These are phyloP conservation scores for Lodderomyces theae DNA, from an alignment of 1,139 yeast genomes.

Conservation along the genomic window DNA sequence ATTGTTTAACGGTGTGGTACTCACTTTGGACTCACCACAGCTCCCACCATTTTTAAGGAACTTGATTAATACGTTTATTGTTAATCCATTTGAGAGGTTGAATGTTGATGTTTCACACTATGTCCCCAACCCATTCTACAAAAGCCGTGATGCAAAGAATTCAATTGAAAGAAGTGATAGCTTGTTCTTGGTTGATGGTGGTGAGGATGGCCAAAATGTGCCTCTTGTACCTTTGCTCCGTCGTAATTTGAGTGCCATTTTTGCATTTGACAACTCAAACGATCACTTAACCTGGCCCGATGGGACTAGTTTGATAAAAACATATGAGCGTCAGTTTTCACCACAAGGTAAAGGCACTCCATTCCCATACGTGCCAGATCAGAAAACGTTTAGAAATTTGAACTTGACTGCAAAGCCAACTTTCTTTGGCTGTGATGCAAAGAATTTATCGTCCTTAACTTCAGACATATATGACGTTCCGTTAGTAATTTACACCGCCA, in stretches of 20 bases:
- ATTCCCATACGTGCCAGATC: slow-evolving; percentile 81
- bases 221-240: slow-evolving; percentile 38
- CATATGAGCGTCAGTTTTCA: slow-evolving; percentile 66
- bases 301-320: slow-evolving; percentile 24
- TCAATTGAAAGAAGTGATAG: slow-evolving; percentile 30
- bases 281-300: slow-evolving; percentile 27
- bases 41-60: slow-evolving; percentile 47
- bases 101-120: slow-evolving; percentile 40
- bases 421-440: slow-evolving; percentile 82
- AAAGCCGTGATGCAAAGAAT: slow-evolving; percentile 42
- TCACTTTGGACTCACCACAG: slow-evolving; percentile 47
- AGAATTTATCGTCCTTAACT: slow-evolving; percentile 54
- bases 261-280: slow-evolving; percentile 36
- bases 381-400: slow-evolving; percentile 54
- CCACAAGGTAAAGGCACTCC: slow-evolving; percentile 54
- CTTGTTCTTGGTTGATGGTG: slow-evolving; percentile 42
- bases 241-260: slow-evolving; percentile 35
- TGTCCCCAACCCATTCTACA: slow-evolving; percentile 51
- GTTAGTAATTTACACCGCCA: slow-evolving; percentile 74
- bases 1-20: slow-evolving; percentile 68
- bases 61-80: slow-evolving; percentile 43
- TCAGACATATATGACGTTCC: slow-evolving; percentile 54
- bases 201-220: slow-evolving; percentile 37
- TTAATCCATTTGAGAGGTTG: slow-evolving; percentile 38
- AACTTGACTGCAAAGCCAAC: slow-evolving; percentile 68